These are phyloP conservation scores for Pseudogymnoascus sp. DNA, from an alignment of 2,329 filamentous ascomycete genomes.

Conservation along the genomic window DNA sequence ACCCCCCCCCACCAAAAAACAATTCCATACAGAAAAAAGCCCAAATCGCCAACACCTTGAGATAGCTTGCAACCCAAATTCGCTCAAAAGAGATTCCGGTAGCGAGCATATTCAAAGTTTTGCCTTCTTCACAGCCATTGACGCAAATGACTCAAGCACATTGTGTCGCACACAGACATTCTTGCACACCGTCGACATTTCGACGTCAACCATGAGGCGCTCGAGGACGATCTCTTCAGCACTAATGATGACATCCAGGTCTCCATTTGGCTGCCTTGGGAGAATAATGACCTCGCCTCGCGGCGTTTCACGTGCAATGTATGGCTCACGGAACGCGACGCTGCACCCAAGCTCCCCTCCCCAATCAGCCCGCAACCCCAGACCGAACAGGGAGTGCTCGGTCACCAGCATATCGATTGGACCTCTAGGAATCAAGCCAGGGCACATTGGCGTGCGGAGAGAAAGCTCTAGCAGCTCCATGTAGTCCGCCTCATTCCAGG, in stretches of 20 bases:
- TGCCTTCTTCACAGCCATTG: not conserved
- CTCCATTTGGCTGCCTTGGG: not conserved
- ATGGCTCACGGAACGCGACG: constrained; percentile 1
- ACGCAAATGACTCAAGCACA: not conserved
- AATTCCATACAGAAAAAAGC: not conserved
- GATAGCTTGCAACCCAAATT: not conserved
- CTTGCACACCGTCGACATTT: not conserved
- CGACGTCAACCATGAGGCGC: not conserved
- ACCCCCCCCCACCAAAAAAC: not conserved
- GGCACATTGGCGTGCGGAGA: not conserved
- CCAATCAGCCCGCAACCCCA: constrained; percentile 1
- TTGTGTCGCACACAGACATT: not conserved
- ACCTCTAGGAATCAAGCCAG: not conserved
- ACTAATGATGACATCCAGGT: not conserved
- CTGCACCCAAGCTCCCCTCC: not conserved
- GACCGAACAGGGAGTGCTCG: not conserved
- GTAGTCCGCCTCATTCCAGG: not conserved
- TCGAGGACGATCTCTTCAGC: constrained; percentile 3
- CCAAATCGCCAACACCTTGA: not conserved
- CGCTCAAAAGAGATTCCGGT: not conserved
- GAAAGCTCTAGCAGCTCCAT: not conserved
- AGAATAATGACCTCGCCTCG: constrained; percentile 3
- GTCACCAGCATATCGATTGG: constrained; percentile 3
- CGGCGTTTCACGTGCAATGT: not conserved
- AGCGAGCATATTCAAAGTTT: not conserved